Percentiles rank a stretch among this genome's conserved stretches.
These are phyloP conservation scores for Gossypioides kirkii DNA, from an alignment of 345 rosid species.

Conservation along the genomic window DNA sequence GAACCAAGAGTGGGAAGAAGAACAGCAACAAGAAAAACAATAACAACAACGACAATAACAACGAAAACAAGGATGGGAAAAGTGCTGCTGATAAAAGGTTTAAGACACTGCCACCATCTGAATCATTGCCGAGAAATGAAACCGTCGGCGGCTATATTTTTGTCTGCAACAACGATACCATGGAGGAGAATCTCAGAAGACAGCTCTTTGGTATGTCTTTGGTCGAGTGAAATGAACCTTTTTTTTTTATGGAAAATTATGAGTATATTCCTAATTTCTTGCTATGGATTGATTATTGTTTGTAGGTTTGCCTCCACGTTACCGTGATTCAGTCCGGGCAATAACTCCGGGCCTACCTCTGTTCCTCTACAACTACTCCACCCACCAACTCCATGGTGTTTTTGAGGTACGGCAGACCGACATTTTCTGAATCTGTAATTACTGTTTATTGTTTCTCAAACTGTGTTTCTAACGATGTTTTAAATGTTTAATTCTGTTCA, in stretches of 20 bases:
- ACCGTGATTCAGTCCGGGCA: slow-evolving; percentile 92
- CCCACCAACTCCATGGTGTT: slow-evolving; percentile 95
- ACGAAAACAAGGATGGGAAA: slow-evolving; percentile 29
- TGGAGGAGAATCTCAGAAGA: slow-evolving; percentile 87
- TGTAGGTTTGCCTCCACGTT: slow-evolving; percentile 86
- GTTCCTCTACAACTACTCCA: slow-evolving; percentile 96
- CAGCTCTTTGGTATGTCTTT: slow-evolving; percentile 71
- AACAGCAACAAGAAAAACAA: slow-evolving; percentile 37
- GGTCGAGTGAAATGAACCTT: too few species aligned
- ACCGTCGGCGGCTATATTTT: slow-evolving; percentile 94
- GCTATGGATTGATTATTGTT: background rate
- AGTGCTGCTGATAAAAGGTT: slow-evolving; percentile 69
- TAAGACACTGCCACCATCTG: slow-evolving; percentile 92
- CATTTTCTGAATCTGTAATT: background rate
- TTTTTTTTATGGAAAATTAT: background rate
- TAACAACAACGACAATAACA: slow-evolving; percentile 26
- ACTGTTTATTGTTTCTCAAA: background rate
- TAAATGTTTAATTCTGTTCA: slow-evolving; percentile 15
- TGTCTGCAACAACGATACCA: slow-evolving; percentile 99
- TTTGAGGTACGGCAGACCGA: slow-evolving; percentile 49
- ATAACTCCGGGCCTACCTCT: slow-evolving; percentile 97
- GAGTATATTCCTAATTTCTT: background rate
- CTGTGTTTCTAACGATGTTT: background rate
- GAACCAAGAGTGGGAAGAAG: slow-evolving; percentile 46
- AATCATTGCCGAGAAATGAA: slow-evolving; percentile 83